Conservation (phyloP, 1,284 basidiomycete species). For the Bondarzewia mesenterica region DNA sequence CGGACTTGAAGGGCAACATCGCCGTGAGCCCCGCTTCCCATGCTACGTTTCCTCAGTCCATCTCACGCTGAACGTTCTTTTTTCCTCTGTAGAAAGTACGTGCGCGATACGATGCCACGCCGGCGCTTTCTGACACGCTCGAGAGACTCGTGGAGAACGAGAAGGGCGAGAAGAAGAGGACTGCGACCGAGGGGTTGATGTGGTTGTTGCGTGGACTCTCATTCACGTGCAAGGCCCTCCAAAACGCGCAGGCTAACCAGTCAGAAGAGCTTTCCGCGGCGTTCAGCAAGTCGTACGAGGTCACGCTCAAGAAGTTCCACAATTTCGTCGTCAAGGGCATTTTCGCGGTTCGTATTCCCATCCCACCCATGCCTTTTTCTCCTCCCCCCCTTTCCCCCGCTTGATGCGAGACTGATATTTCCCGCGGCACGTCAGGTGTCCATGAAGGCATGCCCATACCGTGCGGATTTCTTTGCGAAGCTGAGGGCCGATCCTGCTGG, state of each 20-base stretch:
- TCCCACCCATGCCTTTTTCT: neutral
- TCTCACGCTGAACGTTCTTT: neutral
- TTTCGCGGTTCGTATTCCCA: conserved; percentile 61
- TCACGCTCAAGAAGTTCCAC: conserved; percentile 80
- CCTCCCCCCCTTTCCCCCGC: neutral
- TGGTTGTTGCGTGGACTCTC: conserved; percentile 88
- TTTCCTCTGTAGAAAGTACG: conserved; percentile 81
- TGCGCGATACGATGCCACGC: conserved; percentile 64
- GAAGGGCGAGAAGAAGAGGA: conserved; percentile 78
- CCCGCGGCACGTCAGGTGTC: conserved; percentile 55
- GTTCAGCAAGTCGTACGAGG: conserved; percentile 82
- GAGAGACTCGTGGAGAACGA: conserved; percentile 85
- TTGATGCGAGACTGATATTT: neutral
- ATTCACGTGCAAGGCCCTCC: conserved; percentile 86
- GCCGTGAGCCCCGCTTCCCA: conserved; percentile 45
- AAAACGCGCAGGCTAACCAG: conserved; percentile 63
- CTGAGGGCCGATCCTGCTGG: conserved; percentile 67
- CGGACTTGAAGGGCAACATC: conserved; percentile 91
- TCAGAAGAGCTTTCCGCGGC: conserved; percentile 65
- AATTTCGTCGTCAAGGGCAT: conserved; percentile 82
- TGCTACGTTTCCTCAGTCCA: neutral
- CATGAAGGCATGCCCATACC: conserved; percentile 95
- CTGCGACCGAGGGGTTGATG: conserved; percentile 86
- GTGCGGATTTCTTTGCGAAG: conserved; percentile 84
- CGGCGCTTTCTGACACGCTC: conserved; percentile 67